phyloP scores from a whole-genome alignment of 2,329 filamentous ascomycete species.

The Penicillium sp. region DNA sequence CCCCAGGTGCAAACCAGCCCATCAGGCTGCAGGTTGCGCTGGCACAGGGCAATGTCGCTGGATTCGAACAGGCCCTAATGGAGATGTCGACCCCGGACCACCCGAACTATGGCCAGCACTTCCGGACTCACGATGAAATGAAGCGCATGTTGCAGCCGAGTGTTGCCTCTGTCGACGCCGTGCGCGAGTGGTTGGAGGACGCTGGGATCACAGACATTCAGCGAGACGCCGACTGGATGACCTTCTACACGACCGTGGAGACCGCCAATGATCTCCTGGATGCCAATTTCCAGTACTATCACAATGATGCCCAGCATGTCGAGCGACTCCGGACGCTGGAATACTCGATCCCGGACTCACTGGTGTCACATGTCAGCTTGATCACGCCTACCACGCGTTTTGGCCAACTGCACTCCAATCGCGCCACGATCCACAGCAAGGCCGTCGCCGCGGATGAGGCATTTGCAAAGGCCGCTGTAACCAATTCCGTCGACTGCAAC shows the following conservation, averaged over 20 bases:
- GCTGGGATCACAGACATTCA: slow-evolving; percentile 39
- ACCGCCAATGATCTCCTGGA: slow-evolving; percentile 48
- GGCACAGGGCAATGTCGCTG: slow-evolving; percentile 33
- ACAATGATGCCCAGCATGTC: slow-evolving; percentile 24
- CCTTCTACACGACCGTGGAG: slow-evolving; percentile 43
- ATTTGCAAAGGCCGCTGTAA: slow-evolving; percentile 11
- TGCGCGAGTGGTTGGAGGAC: slow-evolving; percentile 48
- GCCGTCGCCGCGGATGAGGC: slow-evolving; percentile 38
- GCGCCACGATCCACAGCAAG: slow-evolving; percentile 25
- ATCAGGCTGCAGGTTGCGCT: slow-evolving; percentile 38
- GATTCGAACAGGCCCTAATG: slow-evolving; percentile 48
- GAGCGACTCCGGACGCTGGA: slow-evolving; percentile 40
- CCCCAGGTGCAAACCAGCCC: slow-evolving; percentile 25
- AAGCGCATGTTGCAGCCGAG: slow-evolving; percentile 50
- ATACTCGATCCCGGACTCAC: slow-evolving; percentile 40
- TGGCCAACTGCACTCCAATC: slow-evolving; percentile 34
- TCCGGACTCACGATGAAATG: slow-evolving; percentile 49
- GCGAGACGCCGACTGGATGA: slow-evolving; percentile 44
- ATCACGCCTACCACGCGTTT: slow-evolving; percentile 46
- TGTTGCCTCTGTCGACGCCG: slow-evolving; percentile 38
- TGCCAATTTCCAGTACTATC: slow-evolving; percentile 47
- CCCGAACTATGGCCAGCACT: slow-evolving; percentile 50
- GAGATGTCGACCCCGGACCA: slow-evolving; percentile 52
- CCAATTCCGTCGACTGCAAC: slow-evolving; percentile 37
- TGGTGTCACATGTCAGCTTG: slow-evolving; percentile 40